A percentile compares a stretch with the other conserved stretches of the same genome.
Evolutionary conservation across 2,329 filamentous ascomycete genomes (phyloP).

Genomic region (Aulographum hederae): DNA sequence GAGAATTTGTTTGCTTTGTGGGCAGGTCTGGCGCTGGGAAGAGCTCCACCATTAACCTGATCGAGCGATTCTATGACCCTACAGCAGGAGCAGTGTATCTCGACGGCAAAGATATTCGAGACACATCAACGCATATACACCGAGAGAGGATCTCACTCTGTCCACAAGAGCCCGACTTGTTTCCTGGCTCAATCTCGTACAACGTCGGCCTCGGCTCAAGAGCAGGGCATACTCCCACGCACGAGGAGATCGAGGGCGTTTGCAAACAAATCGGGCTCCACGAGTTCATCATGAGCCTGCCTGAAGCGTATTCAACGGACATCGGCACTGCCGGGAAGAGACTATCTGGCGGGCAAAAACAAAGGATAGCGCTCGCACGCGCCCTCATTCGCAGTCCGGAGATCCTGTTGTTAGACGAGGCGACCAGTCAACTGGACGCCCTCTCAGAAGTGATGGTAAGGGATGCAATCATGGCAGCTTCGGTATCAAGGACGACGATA

Average conservation of each 20-base stretch:
- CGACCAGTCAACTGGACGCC: constrained; percentile 27
- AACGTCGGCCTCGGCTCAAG: constrained; percentile 23
- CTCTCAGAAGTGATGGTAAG: constrained; percentile 25
- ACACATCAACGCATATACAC: constrained; percentile 18
- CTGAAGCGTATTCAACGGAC: constrained; percentile 28
- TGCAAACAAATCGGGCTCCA: constrained; percentile 25
- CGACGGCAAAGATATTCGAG: constrained; percentile 28
- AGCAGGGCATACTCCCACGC: constrained; percentile 11
- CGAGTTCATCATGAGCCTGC: constrained; percentile 27
- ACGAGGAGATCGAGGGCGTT: constrained; percentile 14
- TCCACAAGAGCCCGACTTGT: constrained; percentile 26
- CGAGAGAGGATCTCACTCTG: constrained; percentile 24
- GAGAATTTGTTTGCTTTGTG: constrained; percentile 45
- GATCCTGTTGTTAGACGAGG: constrained; percentile 27
- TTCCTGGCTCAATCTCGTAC: constrained; percentile 24
- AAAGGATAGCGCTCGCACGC: constrained; percentile 27
- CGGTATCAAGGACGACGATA: constrained; percentile 20
- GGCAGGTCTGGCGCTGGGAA: constrained; percentile 50
- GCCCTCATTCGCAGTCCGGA: constrained; percentile 27
- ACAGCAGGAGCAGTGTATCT: constrained; percentile 31
- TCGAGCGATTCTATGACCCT: constrained; percentile 37
- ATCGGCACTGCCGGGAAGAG: constrained; percentile 23
- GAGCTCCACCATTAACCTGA: constrained; percentile 39
- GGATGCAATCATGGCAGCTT: constrained; percentile 16
- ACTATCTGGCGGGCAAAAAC: constrained; percentile 27